Conservation (phyloP, 805 yeast genomes). For the Candida morakotiae region DNA sequence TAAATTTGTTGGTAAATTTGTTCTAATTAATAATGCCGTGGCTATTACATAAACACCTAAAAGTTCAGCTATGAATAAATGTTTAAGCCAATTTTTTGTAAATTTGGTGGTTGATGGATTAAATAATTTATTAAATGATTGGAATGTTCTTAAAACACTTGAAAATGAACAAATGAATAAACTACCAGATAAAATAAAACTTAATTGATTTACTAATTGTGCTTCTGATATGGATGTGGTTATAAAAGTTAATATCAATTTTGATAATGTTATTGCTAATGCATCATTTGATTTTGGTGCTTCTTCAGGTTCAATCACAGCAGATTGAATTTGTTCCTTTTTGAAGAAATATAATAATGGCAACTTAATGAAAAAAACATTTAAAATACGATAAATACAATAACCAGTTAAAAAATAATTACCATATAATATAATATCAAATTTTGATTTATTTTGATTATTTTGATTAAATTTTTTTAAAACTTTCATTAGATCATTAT, state of each 20-base stretch:
- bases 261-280: constrained; percentile 46
- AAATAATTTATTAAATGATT: constrained; percentile 40
- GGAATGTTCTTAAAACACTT: constrained; percentile 58
- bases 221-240: constrained; percentile 30
- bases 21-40: constrained; percentile 46
- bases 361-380: constrained; percentile 37
- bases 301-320: constrained; percentile 5
- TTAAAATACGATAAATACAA: constrained; percentile 45
- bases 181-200: constrained; percentile 52
- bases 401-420: constrained; percentile 38
- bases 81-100: constrained; percentile 30
- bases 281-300: constrained; percentile 31
- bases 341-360: constrained; percentile 23
- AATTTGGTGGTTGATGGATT: constrained; percentile 17
- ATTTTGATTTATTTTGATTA: constrained; percentile 5
- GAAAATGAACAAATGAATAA: constrained; percentile 62
- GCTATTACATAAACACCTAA: constrained; percentile 50
- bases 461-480: constrained; percentile 16
- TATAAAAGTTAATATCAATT: constrained; percentile 25
- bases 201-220: constrained; percentile 41
- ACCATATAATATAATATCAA: constrained; percentile 12
- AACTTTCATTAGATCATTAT: constrained; percentile 24
- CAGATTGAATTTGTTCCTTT: not conserved
- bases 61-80: constrained; percentile 40
- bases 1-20: constrained; percentile 44